These are phyloP conservation scores for Trichosporon sp. DNA, from an alignment of 1,284 basidiomycete genomes.

Conservation along the genomic window DNA sequence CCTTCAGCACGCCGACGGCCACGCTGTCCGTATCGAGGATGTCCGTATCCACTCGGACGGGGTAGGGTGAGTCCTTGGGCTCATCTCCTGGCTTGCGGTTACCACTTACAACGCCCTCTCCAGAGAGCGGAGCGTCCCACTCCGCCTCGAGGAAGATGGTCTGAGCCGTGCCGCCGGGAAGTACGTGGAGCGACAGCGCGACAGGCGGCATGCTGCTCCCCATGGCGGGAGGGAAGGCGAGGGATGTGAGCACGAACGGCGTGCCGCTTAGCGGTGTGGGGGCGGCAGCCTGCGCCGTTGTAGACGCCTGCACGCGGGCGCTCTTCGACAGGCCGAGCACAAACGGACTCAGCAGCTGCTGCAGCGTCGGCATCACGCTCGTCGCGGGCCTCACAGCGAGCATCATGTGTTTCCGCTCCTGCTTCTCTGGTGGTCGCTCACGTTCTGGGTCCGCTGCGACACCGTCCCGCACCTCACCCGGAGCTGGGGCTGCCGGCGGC, in stretches of 20 bases:
- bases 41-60: background rate
- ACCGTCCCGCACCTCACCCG: background rate
- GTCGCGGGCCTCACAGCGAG: slow-evolving; percentile 32
- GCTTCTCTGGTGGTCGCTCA: background rate
- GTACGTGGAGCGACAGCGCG: slow-evolving; percentile 28
- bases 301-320: slow-evolving; percentile 34
- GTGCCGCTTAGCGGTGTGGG: slow-evolving; percentile 36
- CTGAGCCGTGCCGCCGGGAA: slow-evolving; percentile 26
- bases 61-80: background rate
- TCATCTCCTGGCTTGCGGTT: background rate
- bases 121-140: slow-evolving; percentile 14
- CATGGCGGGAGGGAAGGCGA: slow-evolving; percentile 28
- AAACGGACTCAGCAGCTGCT: slow-evolving; percentile 38
- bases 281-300: slow-evolving; percentile 27
- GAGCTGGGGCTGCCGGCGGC: background rate
- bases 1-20: slow-evolving; percentile 16
- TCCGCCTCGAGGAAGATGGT: slow-evolving; percentile 41
- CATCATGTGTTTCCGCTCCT: background rate
- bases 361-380: slow-evolving; percentile 31
- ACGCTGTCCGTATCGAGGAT: background rate
- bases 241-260: slow-evolving; percentile 25
- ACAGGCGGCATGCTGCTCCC: slow-evolving; percentile 17
- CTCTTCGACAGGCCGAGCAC: slow-evolving; percentile 40
- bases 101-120: background rate
- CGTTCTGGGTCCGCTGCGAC: background rate